Base-by-base conservation (phyloP, 768 basidiomycete genomes). In the Phylloporus scabripes region DNA sequence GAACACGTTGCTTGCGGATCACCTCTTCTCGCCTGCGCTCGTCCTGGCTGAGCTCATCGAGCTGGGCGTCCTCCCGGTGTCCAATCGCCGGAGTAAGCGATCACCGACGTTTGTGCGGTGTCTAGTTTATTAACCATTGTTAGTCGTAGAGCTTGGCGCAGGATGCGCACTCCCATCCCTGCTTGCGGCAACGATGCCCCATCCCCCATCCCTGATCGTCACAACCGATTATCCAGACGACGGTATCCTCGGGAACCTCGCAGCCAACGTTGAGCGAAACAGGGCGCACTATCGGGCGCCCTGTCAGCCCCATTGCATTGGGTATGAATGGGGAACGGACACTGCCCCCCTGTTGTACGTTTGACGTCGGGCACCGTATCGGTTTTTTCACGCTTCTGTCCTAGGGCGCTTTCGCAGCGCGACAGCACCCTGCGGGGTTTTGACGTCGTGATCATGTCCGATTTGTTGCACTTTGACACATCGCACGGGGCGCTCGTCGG, bases 121-220 rank as follows among this genome's bases (percentile, higher is more conserved):
- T 46, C 20, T 45, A 38, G 39, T 7, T 33, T 29, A 38, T 18
- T 47, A n/a, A 53, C 10, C 23, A 34, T 23, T 38, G 23, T 10
- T 5, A 85, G 84, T 83, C 1, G 59, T 88, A n/a, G 87, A 89
- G 61, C 75, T 88, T 3, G 85, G 83, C 3, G 77, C 84, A 7
- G 85, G 87, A 6, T 75, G 78, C 39, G 85, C 79, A 15, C 62
- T 90, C 7, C 85, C 85, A 5, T 85, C 82, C 0, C 67, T 87
- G 1, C 70, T 89, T 1, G 56, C 79, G 31, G 71, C 81, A 36
- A 77, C 74, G 7, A 57, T 69, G 9, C 49, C 65, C 3, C 55
- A 66, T 3, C 68, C 78, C 3, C 81, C 83, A 4, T 66, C 73
- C 9, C 65, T 80, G 31, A 69, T 85, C 32, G 78, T 85, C 12